Evolutionary conservation across 495 filamentous ascomycete genomes (phyloP), one percentile per base, ranked within the genome.

Genomic region (Aspergillus saccharolyticus): DNA sequence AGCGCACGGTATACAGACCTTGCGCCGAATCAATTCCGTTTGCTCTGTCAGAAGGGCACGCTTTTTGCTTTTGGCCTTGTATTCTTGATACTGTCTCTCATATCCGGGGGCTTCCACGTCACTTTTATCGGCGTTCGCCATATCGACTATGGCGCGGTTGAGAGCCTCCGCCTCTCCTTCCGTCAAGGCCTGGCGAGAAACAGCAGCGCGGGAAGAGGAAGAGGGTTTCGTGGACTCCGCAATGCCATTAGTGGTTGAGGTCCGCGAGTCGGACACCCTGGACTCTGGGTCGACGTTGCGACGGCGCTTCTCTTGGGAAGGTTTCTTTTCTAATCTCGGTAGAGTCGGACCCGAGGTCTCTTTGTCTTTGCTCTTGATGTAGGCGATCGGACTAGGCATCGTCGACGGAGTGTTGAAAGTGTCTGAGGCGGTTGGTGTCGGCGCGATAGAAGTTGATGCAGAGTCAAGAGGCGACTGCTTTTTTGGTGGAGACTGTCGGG

Each of bases 111-210:
- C 74, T 43, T 92, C 86, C 30, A 87, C 63, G 59, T 89, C 85
- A 54, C 85, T 88, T 52, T 81, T 80, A 44, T 87, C 86, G 28
- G 72, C 75, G 22, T 75, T 74, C 52, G 94, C 90, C 47, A 94
- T 82, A 52, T 85, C 81, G 3, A 79, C 77, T 60, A 89, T 73
- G 17, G 80, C 68, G n/a, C 76, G 78, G 57, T 83, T 79, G 16
- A 94, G 81, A 52, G 79, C 83, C 62, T 88, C 86, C 42, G 85
- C 80, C 60, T 91, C 87, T 21, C 87, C 83, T 42, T 81, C 80
- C 9, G 85, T 79, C 33, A 83, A 69, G 1, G 72, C 64, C 60
- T 79, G 82, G 17, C 78, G 74, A 7, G 63, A 58, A 60, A 81
- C 82, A 21, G 57, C 1, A 20, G 28, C 44, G 43, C 63, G 56